phyloP scores from a whole-genome alignment of 2,329 filamentous ascomycete species.

The Aurifilum marmelostoma region DNA sequence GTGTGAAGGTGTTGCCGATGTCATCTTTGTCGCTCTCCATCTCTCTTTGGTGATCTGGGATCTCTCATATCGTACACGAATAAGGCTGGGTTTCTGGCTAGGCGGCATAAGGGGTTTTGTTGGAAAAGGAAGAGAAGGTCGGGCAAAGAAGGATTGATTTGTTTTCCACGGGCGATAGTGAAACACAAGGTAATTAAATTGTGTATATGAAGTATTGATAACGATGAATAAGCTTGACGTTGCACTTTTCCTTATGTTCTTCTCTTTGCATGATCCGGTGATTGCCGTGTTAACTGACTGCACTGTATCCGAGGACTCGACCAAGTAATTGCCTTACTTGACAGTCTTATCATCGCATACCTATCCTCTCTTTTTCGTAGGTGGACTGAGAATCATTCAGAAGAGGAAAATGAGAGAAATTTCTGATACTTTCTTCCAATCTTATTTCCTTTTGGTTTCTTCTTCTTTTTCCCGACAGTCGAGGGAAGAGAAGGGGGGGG shows the following conservation, averaged over 20 bases:
- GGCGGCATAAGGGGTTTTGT: background rate
- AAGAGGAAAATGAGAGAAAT: too few species aligned
- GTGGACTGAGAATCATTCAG: too few species aligned
- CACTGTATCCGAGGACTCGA: background rate
- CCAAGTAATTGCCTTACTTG: background rate
- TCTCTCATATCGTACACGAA: background rate
- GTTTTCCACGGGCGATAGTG: background rate
- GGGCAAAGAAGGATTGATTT: background rate
- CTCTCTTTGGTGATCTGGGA: background rate
- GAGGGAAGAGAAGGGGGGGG: too few species aligned
- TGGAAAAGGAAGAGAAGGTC: background rate
- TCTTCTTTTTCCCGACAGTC: background rate
- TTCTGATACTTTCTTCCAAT: too few species aligned
- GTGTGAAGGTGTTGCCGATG: constrained; percentile 40
- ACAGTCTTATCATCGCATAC: too few species aligned
- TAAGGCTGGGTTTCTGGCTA: background rate
- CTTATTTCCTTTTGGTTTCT: background rate
- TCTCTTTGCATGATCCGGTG: too few species aligned
- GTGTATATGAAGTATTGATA: constrained; percentile 16
- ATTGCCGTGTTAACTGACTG: background rate
- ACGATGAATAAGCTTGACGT: background rate
- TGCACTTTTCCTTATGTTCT: background rate
- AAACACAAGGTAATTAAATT: background rate
- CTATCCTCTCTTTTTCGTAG: too few species aligned
- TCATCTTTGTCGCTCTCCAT: background rate